Evolutionary conservation across 805 yeast species (phyloP), one percentile per base, ranked within the genome.

Genomic region (Hemisphaericaspora nanyangensis): DNA sequence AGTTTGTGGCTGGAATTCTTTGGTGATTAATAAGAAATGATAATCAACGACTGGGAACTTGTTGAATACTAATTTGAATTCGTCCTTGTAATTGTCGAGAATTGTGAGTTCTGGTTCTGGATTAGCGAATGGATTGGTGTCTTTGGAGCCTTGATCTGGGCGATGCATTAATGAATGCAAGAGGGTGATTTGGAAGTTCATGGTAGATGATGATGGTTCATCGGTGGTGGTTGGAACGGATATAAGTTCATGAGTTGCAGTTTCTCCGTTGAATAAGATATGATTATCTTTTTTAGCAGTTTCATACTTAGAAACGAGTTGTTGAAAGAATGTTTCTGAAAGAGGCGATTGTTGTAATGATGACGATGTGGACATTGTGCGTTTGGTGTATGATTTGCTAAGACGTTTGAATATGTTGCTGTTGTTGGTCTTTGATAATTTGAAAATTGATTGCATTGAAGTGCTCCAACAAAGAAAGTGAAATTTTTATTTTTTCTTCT

Each of bases 1-100:
- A 25, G 73, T 74, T 60, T 91, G 98, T 2, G 82, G 68, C 46
- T 77, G 76, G 60, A 82, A 85, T 37, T 78, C 73, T 45, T 78
- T 84, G 1, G 98, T 88, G 7, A 90, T 80, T 38, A 89, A 53
- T 63, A 93, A 66, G 39, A 86, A 74, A 58, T 91, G 99, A 51
- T 80, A 76, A 31, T 85, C 79, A 4, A 83, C 76, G 28, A 90
- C 82, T 7, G 97, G 95, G 60, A 76, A 93, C 60, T 91, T 93
- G 70, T 91, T 91, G 49, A 88, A 73, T 5, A 91, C 77, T 25
- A 91, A 60, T 46, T 79, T 70, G 39, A 65, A 65, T 34, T 66
- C 70, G 53, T 82, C 77, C 20, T 76, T 64, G 42, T 74, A 70
- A 33, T 71, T 70, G 7, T 72, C 71, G 18, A 77, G 50, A 7